Percentiles rank a stretch among this genome's conserved stretches.
Conservation (phyloP, 192 early-diverging fungal species). For the Mortierella alpina region DNA sequence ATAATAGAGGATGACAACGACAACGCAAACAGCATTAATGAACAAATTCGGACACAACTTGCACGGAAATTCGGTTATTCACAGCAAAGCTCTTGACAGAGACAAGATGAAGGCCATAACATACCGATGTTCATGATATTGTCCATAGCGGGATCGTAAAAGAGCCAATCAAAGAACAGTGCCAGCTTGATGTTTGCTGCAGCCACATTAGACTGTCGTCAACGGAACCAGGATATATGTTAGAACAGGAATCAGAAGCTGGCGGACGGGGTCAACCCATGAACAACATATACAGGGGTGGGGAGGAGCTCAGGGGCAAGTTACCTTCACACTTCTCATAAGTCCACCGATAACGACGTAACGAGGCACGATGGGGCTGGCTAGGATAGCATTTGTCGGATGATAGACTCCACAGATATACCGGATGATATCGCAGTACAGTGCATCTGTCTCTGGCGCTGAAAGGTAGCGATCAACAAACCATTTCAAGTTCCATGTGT, state of each 20-base stretch:
- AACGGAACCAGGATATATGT: background rate
- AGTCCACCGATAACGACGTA: conserved; percentile 75
- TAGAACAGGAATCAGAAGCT: background rate
- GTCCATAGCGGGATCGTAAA: conserved; percentile 71
- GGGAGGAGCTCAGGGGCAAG: background rate
- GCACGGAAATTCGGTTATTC: too few species aligned
- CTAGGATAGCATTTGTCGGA: conserved; percentile 77
- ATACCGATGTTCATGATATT: conserved; percentile 79
- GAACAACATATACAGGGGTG: background rate
- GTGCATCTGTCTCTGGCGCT: conserved; percentile 68
- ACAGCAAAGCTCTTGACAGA: too few species aligned
- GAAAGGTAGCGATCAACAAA: conserved; percentile 71
- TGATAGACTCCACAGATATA: conserved; percentile 79
- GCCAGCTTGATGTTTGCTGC: conserved; percentile 79
- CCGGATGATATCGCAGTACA: conserved; percentile 76
- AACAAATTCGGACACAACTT: too few species aligned
- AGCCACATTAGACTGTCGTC: conserved; percentile 60
- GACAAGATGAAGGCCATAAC: background rate
- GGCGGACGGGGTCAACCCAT: background rate
- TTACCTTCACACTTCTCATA: conserved; percentile 65
- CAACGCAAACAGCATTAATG: background rate
- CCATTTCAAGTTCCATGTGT: conserved; percentile 72
- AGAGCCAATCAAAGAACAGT: conserved; percentile 84
- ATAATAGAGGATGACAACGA: background rate
- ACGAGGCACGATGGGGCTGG: conserved; percentile 76